Base-by-base conservation (phyloP, 1,139 yeast species). In the Pichia sp. region DNA sequence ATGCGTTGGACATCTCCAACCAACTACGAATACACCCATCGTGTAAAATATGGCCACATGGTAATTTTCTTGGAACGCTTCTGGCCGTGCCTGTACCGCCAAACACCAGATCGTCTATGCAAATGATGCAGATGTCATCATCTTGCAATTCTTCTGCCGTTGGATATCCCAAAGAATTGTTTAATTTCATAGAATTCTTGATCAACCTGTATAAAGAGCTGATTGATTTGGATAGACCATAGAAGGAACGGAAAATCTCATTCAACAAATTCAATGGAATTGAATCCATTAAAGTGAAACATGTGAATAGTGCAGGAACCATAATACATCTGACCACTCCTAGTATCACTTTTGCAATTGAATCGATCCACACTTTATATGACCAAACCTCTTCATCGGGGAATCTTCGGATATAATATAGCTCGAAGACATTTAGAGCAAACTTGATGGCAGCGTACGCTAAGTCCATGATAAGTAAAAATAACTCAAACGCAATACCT, bases 21-120 rank as follows among this genome's bases (percentile, higher is more conserved):
- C 99, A 93, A 63, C 88, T 87, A 66, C 88, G 87, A 60, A 93
- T 77, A 69, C 99, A 93, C 2, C 96, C 93, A 73, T 87, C 75
- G 68, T 93, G 99, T 58, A 93, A 76, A 55, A 90, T 85, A 70
- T 93, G 99, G 20, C 88, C 87, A 73, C 99, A 93, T 1, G 75
- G 76, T 54, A 93, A 75, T 64, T 79, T 86, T 68, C 90, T 90
- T 2, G 98, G 96, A 48, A 73, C 76, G 55, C 76, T 73, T 57
- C 92, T 77, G 45, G 72, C 72, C 17, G 66, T 67, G 17, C 60
- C 62, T 5, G 58, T 46, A 4, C 66, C 55, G 16, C 73, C 78
- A 8, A 67, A 66, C 4, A 76, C 65, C 96, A 90, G 87, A 58
- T 86, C 95, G 60, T 89, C 96, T 49, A 95, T 80, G 69, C 97